A percentile compares a stretch with the other conserved stretches of the same genome.
phyloP scores from a whole-genome alignment of 148 eudicot genomes.

The Rhododendron ferrugineum region DNA sequence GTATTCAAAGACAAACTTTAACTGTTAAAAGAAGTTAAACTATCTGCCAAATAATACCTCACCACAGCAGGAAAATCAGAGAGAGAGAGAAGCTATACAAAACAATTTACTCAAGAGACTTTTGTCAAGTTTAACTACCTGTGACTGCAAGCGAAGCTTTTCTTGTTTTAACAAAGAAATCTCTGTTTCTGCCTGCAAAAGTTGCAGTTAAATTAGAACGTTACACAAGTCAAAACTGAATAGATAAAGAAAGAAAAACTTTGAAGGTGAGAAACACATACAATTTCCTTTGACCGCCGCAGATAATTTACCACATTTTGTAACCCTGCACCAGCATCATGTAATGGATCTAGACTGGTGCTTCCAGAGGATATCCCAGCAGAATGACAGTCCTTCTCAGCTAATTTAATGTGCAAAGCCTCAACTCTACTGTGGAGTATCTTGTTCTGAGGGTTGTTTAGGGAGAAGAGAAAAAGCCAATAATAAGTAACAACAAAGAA shows the following conservation, averaged over 20 bases:
- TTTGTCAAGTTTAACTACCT: conserved; percentile 20
- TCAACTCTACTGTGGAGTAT: conserved; percentile 72
- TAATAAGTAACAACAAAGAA: background rate
- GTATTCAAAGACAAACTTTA: background rate
- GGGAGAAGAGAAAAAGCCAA: background rate
- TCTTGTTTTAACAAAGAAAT: conserved; percentile 87
- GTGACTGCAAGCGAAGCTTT: conserved; percentile 81
- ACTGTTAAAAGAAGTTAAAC: background rate
- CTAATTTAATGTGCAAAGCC: conserved; percentile 71
- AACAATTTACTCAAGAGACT: background rate
- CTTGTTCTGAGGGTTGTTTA: conserved; percentile 44
- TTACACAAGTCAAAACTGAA: background rate
- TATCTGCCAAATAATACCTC: background rate
- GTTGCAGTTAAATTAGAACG: background rate
- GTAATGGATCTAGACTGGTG: conserved; percentile 26
- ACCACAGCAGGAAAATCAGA: background rate
- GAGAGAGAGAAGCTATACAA: background rate
- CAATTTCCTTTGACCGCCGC: conserved; percentile 91
- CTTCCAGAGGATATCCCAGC: conserved; percentile 40
- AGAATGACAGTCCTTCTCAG: conserved; percentile 56
- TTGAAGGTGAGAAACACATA: conserved; percentile 17
- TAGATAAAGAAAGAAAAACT: background rate
- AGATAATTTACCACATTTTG: conserved; percentile 82
- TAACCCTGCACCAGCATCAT: conserved; percentile 69
- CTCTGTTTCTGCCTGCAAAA: conserved; percentile 75